These are phyloP conservation scores for Lantana camara DNA, from an alignment of 257 asterid genomes.

Conservation along the genomic window DNA sequence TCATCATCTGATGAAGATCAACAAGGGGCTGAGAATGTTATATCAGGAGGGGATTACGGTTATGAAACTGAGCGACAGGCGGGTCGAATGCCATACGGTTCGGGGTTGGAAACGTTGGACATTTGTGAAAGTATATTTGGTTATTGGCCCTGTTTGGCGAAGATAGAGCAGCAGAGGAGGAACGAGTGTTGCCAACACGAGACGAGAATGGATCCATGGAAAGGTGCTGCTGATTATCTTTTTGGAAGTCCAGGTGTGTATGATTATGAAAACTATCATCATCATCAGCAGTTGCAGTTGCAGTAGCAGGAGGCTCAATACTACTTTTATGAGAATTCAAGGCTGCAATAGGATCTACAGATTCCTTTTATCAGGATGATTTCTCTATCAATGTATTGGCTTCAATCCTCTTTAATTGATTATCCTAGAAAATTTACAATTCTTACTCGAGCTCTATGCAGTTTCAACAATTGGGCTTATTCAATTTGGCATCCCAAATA, in stretches of 20 bases:
- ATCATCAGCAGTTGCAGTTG: slow-evolving; percentile 20
- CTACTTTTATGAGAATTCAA: slow-evolving; percentile 16
- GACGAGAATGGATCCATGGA: slow-evolving; percentile 56
- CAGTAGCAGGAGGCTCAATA: slow-evolving; percentile 18
- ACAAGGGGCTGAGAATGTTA: slow-evolving; percentile 19
- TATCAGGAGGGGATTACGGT: slow-evolving; percentile 23
- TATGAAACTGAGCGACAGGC: slow-evolving; percentile 31
- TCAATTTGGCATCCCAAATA: background rate
- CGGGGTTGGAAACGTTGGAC: slow-evolving; percentile 82
- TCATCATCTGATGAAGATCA: slow-evolving; percentile 18
- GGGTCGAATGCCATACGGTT: slow-evolving; percentile 53
- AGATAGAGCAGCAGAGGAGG: slow-evolving; percentile 36
- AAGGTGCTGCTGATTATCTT: slow-evolving; percentile 68
- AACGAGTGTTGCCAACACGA: slow-evolving; percentile 29
- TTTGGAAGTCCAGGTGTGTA: slow-evolving; percentile 58
- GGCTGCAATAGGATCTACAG: slow-evolving; percentile 9
- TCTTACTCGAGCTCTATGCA: background rate
- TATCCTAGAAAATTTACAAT: background rate
- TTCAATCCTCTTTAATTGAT: background rate
- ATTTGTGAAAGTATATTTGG: slow-evolving; percentile 81
- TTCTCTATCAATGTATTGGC: background rate
- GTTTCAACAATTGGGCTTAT: slow-evolving; percentile 1
- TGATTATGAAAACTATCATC: slow-evolving; percentile 26
- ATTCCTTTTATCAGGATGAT: background rate
- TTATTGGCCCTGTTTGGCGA: slow-evolving; percentile 82